Evolutionary conservation across 2,329 filamentous ascomycete species (phyloP).

Genomic region (Hymenoscyphus albidus): DNA sequence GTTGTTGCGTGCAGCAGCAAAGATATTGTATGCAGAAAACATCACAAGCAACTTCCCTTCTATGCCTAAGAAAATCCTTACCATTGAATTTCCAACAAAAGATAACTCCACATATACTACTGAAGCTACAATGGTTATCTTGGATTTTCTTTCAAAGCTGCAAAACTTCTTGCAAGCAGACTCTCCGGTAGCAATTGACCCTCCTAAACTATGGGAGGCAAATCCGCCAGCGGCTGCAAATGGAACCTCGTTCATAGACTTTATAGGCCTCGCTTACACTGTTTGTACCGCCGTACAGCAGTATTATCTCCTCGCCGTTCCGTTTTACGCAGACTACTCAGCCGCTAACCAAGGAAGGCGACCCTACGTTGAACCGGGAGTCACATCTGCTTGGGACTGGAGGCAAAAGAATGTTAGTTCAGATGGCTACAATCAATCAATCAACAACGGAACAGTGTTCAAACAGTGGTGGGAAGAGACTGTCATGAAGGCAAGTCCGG

Average conservation of each 20-base stretch:
- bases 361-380: constrained; percentile 48
- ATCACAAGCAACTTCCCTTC: constrained; percentile 37
- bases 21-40: constrained; percentile 45
- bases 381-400: constrained; percentile 45
- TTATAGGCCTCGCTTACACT: constrained; percentile 45
- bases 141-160: constrained; percentile 43
- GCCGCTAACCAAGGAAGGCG: constrained; percentile 41
- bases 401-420: constrained; percentile 40
- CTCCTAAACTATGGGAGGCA: constrained; percentile 20
- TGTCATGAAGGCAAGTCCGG: constrained; percentile 40
- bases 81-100: constrained; percentile 41
- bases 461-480: constrained; percentile 44
- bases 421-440: constrained; percentile 36
- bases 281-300: constrained; percentile 47
- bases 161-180: constrained; percentile 40
- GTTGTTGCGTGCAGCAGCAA: no score
- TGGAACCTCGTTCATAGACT: constrained; percentile 33
- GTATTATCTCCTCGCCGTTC: constrained; percentile 42
- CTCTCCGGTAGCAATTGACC: constrained; percentile 26
- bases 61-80: constrained; percentile 42
- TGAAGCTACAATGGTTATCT: constrained; percentile 38
- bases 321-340: constrained; percentile 49
- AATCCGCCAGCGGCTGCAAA: constrained; percentile 31
- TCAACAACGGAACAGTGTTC: constrained; percentile 48
- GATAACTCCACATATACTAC: constrained; percentile 23